These are phyloP conservation scores for Spergularia marina DNA, from an alignment of 148 eudicot genomes.

Conservation along the genomic window DNA sequence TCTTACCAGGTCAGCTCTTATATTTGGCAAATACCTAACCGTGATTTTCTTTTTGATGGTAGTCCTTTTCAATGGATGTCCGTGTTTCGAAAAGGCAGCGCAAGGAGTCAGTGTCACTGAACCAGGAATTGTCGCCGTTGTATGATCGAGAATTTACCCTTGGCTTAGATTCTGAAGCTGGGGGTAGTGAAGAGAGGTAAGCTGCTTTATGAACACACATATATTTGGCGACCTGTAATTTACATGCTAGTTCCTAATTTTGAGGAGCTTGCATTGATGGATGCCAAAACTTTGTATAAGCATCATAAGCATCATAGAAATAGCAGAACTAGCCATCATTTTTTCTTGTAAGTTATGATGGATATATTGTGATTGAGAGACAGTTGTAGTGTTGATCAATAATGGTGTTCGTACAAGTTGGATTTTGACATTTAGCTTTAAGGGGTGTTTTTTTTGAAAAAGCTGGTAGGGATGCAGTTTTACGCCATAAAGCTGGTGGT, in stretches of 20 bases:
- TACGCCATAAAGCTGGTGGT: too few species aligned
- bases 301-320: too few species aligned
- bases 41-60: slow-evolving; percentile 14
- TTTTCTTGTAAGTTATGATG: too few species aligned
- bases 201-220: not conserved
- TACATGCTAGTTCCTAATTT: not conserved
- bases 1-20: slow-evolving; percentile 1
- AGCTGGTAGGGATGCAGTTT: too few species aligned
- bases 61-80: slow-evolving; percentile 44
- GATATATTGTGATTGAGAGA: too few species aligned
- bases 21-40: slow-evolving; percentile 2
- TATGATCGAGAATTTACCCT: slow-evolving; percentile 42
- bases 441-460: too few species aligned
- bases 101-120: slow-evolving; percentile 17
- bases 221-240: not conserved
- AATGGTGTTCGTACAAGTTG: too few species aligned
- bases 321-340: too few species aligned
- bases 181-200: slow-evolving; percentile 26
- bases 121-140: slow-evolving; percentile 29
- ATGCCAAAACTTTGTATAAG: too few species aligned
- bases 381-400: too few species aligned
- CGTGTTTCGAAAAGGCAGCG: slow-evolving; percentile 31
- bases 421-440: too few species aligned
- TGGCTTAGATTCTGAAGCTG: slow-evolving; percentile 35
- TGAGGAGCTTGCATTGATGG: too few species aligned